A percentile compares a stretch with the other conserved stretches of the same genome.
phyloP scores from a whole-genome alignment of 1,284 basidiomycete species.

The Coniferiporia weirii region DNA sequence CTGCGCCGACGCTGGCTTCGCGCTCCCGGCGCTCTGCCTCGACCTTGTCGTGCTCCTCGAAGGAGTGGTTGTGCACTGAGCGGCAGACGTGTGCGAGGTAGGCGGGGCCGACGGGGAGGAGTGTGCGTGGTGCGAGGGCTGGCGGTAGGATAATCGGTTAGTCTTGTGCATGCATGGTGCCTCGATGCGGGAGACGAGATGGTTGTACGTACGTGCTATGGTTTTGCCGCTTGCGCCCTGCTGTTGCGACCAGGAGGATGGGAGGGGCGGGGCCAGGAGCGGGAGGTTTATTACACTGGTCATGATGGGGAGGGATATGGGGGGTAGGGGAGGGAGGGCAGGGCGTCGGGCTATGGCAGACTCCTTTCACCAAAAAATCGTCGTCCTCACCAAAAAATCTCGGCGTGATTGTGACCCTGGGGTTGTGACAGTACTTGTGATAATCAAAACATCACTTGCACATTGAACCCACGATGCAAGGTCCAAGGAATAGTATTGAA shows the following conservation, averaged over 20 bases:
- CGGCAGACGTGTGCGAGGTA: constrained; percentile 80
- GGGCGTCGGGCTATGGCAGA: neutral
- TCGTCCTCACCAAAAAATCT: neutral
- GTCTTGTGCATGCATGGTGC: neutral
- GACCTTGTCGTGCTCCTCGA: constrained; percentile 72
- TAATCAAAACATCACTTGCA: neutral
- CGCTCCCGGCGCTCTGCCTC: constrained; percentile 47
- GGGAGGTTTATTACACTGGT: constrained; percentile 17
- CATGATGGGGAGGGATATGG: neutral
- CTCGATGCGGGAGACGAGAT: neutral
- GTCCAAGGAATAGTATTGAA: too few relatives aligned
- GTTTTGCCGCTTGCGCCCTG: constrained; percentile 6
- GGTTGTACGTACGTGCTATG: constrained; percentile 10
- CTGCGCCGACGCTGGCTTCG: constrained; percentile 48
- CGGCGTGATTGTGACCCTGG: neutral
- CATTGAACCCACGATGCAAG: neutral
- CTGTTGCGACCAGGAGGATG: constrained; percentile 9
- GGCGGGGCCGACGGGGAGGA: constrained; percentile 81
- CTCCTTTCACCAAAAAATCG: neutral
- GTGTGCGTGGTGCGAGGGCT: constrained; percentile 37
- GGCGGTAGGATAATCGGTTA: neutral
- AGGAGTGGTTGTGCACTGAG: constrained; percentile 68
- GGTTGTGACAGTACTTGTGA: neutral
- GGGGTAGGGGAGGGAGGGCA: neutral
- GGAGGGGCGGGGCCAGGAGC: constrained; percentile 12